Evolutionary conservation across 306 rosid genomes (phyloP), one percentile per base, ranked within the genome.

Genomic region (Prunus mongolica): DNA sequence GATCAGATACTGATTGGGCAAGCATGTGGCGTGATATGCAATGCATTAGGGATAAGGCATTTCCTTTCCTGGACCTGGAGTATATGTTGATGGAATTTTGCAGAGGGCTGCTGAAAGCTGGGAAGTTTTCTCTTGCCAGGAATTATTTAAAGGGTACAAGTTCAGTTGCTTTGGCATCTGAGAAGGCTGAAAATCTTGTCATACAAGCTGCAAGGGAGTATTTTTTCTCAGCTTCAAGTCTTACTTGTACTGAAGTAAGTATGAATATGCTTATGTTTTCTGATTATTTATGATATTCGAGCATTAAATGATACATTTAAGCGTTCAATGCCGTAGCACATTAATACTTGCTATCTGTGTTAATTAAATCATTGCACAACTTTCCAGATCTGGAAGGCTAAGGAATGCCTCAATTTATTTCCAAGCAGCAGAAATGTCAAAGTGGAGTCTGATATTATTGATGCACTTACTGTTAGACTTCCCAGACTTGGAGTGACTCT

Each of bases 171-270:
- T 89, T 95, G 84, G 89, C 92, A 63, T 81, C 96, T 41, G 97
- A 90, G 77, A 95, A 92, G 88, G 99, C 96, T 68, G 97, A 95
- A 89, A 89, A 79, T 83, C 99, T 95, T 76, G 96, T 92, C 75
- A 91, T 95, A 91, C 99, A 95, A 88, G 93, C 99, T 78, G 96
- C 98, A 78, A 90, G 97, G 78, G 99, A 95, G 80, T 95, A 88
- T 79, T 95, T 95, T 51, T 95, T 90, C 90, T 89, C 99, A 62
- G 99, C 99, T 74, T 91, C 99, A 68, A 95, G 97, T 86, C 97
- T 95, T 75, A 61, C 90, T 66, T 89, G 93, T 78, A 86, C 96
- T 50, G 99, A 95, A 88, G 99, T 95, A 92, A 90, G 98, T 89
- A 10, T 85, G 65, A 25, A 27, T 55, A 38, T 65, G 57, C 46